Conservation (phyloP, 2,329 filamentous ascomycete genomes). For the Drechmeria coniospora region DNA sequence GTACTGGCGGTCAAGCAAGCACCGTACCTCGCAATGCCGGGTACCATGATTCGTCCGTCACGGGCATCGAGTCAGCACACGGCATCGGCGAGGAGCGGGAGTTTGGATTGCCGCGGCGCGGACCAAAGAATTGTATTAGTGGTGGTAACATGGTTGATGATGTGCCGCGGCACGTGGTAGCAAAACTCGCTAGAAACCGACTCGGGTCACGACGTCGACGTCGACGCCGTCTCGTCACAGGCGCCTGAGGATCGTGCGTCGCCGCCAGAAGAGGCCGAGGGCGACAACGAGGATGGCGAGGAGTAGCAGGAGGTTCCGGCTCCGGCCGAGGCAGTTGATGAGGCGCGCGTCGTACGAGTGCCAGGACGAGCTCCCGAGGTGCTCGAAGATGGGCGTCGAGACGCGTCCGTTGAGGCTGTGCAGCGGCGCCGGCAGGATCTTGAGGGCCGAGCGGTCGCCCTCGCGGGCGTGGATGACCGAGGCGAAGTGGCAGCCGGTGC, state of each 20-base stretch:
- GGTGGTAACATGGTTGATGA: too few species aligned
- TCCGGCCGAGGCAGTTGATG: slow-evolving; percentile 7
- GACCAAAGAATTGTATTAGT: too few species aligned
- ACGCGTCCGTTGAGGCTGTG: slow-evolving; percentile 23
- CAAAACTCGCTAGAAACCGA: too few species aligned
- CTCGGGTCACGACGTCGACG: not conserved
- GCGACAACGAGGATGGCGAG: slow-evolving; percentile 7
- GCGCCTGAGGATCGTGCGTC: slow-evolving; percentile 7
- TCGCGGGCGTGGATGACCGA: slow-evolving; percentile 24
- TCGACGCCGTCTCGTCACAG: slow-evolving; percentile 1
- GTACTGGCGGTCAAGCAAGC: too few species aligned
- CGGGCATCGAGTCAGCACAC: too few species aligned
- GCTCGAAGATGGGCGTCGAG: slow-evolving; percentile 23
- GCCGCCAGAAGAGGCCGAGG: slow-evolving; percentile 7
- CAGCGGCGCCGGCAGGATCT: slow-evolving; percentile 20
- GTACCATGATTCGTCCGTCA: too few species aligned
- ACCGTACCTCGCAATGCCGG: too few species aligned
- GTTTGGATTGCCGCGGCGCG: too few species aligned
- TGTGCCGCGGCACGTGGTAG: too few species aligned
- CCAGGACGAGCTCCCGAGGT: slow-evolving; percentile 26
- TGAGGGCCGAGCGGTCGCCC: slow-evolving; percentile 14
- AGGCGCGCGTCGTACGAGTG: slow-evolving; percentile 20
- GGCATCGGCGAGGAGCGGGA: too few species aligned
- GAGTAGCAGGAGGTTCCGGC: slow-evolving; percentile 6
- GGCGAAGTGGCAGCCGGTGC: slow-evolving; percentile 25